phyloP scores from a whole-genome alignment of 306 rosid genomes.

The Purshia tridentata region DNA sequence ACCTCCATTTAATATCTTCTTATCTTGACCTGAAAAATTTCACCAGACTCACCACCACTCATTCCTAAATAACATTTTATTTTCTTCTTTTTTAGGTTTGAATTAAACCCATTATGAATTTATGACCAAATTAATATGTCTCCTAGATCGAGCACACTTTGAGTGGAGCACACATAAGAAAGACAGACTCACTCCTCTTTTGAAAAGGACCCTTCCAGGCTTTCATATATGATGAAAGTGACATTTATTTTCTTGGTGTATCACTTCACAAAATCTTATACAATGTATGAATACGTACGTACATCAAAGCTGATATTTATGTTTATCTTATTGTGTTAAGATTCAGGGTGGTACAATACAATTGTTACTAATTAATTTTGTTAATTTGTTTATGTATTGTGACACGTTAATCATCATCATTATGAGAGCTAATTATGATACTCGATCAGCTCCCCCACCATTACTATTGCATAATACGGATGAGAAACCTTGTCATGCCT shows the following conservation, averaged over 20 bases:
- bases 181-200: constrained; percentile 5
- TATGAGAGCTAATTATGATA: constrained; percentile 6
- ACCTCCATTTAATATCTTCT: background rate
- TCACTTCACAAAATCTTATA: too few species aligned
- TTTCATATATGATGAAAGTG: background rate
- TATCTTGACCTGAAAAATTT: background rate
- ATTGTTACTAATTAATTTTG: background rate
- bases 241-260: background rate
- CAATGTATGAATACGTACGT: too few species aligned
- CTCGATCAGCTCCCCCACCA: constrained; percentile 14
- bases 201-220: background rate
- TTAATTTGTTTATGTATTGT: background rate
- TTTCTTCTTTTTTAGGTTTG: background rate
- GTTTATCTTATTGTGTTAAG: background rate
- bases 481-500: background rate
- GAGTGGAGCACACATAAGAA: constrained; percentile 2
- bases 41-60: background rate
- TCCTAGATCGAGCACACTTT: too few species aligned
- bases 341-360: background rate
- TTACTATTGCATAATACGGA: constrained; percentile 10
- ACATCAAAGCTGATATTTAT: too few species aligned
- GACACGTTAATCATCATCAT: constrained; percentile 17
- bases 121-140: background rate
- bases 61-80: background rate
- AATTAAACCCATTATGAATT: background rate